These are phyloP conservation scores for Claviceps fusiformis DNA, from an alignment of 2,329 filamentous ascomycete species.

Conservation along the genomic window DNA sequence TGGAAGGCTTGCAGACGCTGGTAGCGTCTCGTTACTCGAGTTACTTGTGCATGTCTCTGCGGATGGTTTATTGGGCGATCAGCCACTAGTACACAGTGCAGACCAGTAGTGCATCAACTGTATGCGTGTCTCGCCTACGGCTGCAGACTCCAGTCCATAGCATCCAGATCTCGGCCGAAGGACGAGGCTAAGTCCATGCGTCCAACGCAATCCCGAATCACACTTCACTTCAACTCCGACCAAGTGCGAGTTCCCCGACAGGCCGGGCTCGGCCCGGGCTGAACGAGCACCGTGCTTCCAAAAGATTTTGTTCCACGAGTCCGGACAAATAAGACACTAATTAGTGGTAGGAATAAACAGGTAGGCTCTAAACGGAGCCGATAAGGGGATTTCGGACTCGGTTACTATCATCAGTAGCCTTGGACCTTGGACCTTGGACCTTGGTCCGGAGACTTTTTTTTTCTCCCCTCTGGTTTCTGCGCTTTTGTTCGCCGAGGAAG, in stretches of 20 bases:
- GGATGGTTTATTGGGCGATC: background rate
- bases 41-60: no score
- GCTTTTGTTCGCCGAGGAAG: no score
- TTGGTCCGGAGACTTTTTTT: no score
- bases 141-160: background rate
- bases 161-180: slow-evolving; percentile 7
- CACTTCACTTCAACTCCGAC: background rate
- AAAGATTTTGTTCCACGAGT: background rate
- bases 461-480: no score
- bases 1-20: background rate
- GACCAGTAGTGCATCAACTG: background rate
- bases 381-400: background rate
- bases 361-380: background rate
- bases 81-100: background rate
- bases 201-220: background rate
- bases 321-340: background rate
- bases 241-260: background rate
- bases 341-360: background rate
- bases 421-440: no score
- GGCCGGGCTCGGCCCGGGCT: slow-evolving; percentile 6
- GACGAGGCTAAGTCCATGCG: background rate
- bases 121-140: background rate
- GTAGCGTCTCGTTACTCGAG: background rate
- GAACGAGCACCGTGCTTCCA: background rate
- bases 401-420: background rate